Evolutionary conservation across 805 yeast genomes (phyloP).

Genomic region (Schizosaccharomyces japonicus): DNA sequence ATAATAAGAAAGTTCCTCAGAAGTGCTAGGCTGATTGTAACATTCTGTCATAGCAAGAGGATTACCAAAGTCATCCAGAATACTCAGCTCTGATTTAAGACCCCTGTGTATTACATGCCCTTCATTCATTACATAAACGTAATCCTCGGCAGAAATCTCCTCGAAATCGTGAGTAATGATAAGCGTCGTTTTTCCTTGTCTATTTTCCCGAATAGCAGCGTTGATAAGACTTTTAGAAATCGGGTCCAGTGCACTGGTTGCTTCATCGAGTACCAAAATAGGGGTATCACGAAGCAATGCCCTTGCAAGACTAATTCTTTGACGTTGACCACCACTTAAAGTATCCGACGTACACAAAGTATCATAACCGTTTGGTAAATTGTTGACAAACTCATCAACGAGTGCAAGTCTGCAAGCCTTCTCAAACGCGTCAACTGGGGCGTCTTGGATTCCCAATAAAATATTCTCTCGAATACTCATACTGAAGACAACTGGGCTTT

Average conservation of each 20-base stretch:
- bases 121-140: constrained; percentile 31
- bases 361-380: constrained; percentile 31
- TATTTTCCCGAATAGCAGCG: constrained; percentile 30
- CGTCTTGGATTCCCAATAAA: constrained; percentile 14
- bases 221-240: constrained; percentile 24
- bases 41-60: neutral
- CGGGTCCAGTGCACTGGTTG: constrained; percentile 57
- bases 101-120: constrained; percentile 25
- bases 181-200: constrained; percentile 51
- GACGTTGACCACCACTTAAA: constrained; percentile 81
- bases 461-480: constrained; percentile 43
- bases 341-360: constrained; percentile 26
- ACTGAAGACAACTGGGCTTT: constrained; percentile 39
- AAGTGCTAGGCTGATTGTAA: too few species aligned
- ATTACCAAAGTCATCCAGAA: neutral
- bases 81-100: neutral
- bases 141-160: constrained; percentile 33
- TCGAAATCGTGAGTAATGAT: constrained; percentile 55
- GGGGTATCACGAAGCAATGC: constrained; percentile 55
- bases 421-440: constrained; percentile 14
- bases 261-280: constrained; percentile 62
- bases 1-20: too few species aligned
- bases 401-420: constrained; percentile 31
- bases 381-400: constrained; percentile 25
- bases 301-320: constrained; percentile 62